Conservation (phyloP, 2,329 filamentous ascomycete species). For the Nemania abortiva region DNA sequence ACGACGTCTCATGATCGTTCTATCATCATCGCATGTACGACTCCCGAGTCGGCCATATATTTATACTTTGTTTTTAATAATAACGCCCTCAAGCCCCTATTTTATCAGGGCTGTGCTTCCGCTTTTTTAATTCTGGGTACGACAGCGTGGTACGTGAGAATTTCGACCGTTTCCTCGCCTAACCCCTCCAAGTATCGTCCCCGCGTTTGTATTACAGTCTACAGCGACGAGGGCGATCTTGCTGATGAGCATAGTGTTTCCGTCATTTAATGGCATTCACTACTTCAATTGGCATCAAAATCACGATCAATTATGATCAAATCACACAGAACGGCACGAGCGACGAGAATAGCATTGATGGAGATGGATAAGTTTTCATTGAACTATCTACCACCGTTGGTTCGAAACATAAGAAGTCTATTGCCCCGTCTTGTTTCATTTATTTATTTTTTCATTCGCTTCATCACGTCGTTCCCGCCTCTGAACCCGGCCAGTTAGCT, state of each 20-base stretch:
- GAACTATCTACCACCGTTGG: constrained; percentile 35
- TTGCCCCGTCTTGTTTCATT: constrained; percentile 30
- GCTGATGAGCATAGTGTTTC: neutral
- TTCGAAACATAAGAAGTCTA: constrained; percentile 35
- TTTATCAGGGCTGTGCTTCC: neutral
- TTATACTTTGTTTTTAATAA: neutral
- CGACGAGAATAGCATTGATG: neutral
- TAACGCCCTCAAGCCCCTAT: neutral
- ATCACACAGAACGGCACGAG: constrained; percentile 3
- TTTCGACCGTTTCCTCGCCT: neutral
- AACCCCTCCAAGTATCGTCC: neutral
- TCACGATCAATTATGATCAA: neutral
- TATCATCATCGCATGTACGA: neutral
- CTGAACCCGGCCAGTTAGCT: neutral
- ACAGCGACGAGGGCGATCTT: neutral
- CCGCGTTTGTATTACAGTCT: neutral
- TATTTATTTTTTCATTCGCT: constrained; percentile 22
- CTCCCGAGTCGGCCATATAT: neutral
- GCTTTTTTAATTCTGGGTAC: neutral
- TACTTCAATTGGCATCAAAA: neutral
- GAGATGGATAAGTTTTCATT: constrained; percentile 34
- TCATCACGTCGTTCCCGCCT: constrained; percentile 26
- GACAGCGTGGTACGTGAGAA: neutral
- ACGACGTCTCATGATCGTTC: constrained; percentile 30
- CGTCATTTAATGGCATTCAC: neutral